phyloP scores from a whole-genome alignment of 768 basidiomycete genomes.

The Boletus vermiculosoides region DNA sequence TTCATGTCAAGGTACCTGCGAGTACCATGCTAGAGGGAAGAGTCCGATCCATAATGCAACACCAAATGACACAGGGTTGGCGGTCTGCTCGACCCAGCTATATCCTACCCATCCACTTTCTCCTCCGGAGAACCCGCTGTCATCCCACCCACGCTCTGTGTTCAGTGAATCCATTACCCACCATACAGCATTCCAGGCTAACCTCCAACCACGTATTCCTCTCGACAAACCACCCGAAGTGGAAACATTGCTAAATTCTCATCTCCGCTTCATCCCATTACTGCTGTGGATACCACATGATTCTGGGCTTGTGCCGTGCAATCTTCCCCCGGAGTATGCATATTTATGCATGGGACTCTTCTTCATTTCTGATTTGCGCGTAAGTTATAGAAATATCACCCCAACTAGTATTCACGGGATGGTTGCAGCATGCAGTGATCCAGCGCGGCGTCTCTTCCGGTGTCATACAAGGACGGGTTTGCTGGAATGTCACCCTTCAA shows the following conservation, averaged over 20 bases:
- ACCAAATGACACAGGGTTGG: not conserved
- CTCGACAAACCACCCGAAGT: constrained; percentile 42
- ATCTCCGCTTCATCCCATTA: constrained; percentile 38
- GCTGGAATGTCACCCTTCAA: constrained; percentile 46
- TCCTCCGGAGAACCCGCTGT: not conserved
- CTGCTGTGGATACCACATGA: constrained; percentile 39
- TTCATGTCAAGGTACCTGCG: not conserved
- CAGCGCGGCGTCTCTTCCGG: not conserved
- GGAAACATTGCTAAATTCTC: constrained; percentile 41
- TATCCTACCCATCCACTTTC: not conserved
- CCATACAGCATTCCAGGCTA: not conserved
- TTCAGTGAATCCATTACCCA: not conserved
- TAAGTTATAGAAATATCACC: constrained; percentile 16
- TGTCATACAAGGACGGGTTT: constrained; percentile 32
- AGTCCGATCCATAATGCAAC: not conserved
- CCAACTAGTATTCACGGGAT: constrained; percentile 1
- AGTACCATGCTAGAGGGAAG: not conserved
- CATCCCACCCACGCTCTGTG: not conserved
- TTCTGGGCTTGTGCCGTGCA: constrained; percentile 26
- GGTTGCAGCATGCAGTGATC: constrained; percentile 16
- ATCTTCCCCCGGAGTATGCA: constrained; percentile 37
- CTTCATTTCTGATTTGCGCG: constrained; percentile 41
- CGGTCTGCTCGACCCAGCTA: not conserved
- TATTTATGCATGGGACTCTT: constrained; percentile 50
- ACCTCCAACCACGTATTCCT: constrained; percentile 16